Evolutionary conservation across 2,329 filamentous ascomycete species (phyloP).

Genomic region (Cladophialophora yegresii): DNA sequence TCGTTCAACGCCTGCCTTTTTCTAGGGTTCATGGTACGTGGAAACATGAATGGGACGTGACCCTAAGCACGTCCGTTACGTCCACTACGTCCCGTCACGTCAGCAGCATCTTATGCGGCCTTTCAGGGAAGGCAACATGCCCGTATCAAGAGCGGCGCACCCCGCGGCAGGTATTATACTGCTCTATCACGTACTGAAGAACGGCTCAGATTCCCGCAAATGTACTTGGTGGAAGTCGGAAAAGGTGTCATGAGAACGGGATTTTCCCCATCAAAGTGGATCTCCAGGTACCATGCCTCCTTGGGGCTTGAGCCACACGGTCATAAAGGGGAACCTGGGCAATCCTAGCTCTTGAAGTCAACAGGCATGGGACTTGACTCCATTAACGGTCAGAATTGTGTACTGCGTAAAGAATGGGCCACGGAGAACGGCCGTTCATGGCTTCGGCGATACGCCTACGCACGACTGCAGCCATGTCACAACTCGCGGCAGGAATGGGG

Average conservation of each 20-base stretch:
- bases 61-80: not conserved
- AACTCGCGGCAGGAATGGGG: not conserved
- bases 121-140: not conserved
- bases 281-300: not conserved
- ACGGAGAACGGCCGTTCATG: not conserved
- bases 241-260: not conserved
- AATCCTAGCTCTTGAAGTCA: not conserved
- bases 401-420: not conserved
- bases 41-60: not conserved
- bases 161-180: not conserved
- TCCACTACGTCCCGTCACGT: not conserved
- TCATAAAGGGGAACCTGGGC: not conserved
- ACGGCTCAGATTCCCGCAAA: not conserved
- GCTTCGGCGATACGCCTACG: not conserved
- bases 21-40: not conserved
- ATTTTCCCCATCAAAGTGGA: not conserved
- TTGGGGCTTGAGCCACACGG: not conserved
- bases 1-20: not conserved
- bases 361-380: not conserved
- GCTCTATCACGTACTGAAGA: not conserved
- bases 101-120: not conserved
- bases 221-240: not conserved
- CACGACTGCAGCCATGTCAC: not conserved
- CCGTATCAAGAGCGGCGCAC: not conserved
- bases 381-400: not conserved